Percentiles rank a stretch among this genome's conserved stretches.
Evolutionary conservation across 2,329 filamentous ascomycete species (phyloP).

Genomic region (Neonectria sp.): DNA sequence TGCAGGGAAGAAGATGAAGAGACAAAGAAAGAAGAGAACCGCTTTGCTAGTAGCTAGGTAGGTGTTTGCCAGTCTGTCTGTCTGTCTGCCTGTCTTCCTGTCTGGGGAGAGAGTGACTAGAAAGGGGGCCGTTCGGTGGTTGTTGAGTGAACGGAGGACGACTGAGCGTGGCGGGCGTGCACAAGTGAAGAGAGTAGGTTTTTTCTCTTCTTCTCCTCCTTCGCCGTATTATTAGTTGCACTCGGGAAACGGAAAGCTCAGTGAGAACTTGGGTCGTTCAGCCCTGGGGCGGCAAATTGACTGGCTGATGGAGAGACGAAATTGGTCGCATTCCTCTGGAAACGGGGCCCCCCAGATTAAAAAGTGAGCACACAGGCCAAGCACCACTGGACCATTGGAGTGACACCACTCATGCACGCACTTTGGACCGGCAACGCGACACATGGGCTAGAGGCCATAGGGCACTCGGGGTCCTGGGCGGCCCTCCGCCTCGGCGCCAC

Average conservation of each 20-base stretch:
- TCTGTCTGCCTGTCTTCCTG: neutral
- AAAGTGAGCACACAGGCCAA: constrained; percentile 21
- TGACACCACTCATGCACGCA: constrained; percentile 47
- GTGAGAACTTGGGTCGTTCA: neutral
- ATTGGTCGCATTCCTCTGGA: constrained; percentile 48
- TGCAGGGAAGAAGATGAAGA: constrained; percentile 21
- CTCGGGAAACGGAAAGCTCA: neutral
- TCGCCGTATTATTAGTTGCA: neutral
- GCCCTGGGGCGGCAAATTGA: constrained; percentile 24
- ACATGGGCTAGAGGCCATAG: constrained; percentile 10
- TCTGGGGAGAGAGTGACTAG: constrained; percentile 3
- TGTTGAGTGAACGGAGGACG: constrained; percentile 25
- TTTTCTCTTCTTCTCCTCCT: constrained; percentile 17
- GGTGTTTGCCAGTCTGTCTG: constrained; percentile 28
- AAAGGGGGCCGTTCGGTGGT: constrained; percentile 19
- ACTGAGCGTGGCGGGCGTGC: constrained; percentile 17
- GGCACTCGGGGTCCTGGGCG: constrained; percentile 7
- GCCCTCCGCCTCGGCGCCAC: neutral
- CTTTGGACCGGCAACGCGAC: constrained; percentile 39
- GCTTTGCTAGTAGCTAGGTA: neutral
- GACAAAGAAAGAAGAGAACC: constrained; percentile 7
- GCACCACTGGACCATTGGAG: constrained; percentile 9
- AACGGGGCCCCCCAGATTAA: constrained; percentile 35
- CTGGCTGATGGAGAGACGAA: constrained; percentile 38
- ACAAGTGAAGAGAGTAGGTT: constrained; percentile 28